Conservation (phyloP, 148 eudicot genomes). For the Nyssa sinensis region DNA sequence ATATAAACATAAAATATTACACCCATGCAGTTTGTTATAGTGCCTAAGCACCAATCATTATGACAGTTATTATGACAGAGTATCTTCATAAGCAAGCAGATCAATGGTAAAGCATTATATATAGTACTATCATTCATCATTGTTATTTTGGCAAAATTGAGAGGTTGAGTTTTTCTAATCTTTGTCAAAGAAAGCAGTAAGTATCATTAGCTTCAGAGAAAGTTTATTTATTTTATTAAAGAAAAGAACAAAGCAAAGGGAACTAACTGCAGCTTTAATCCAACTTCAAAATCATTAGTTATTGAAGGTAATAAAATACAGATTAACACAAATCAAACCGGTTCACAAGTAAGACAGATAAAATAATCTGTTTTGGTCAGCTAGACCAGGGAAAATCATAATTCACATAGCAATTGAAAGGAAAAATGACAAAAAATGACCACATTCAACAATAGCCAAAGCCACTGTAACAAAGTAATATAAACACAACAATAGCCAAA, state of each 20-base stretch:
- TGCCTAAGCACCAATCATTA: not conserved
- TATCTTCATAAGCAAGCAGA: not conserved
- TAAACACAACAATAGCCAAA: too few species aligned
- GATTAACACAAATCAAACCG: too few species aligned
- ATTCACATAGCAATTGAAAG: too few species aligned
- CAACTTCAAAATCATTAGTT: not conserved
- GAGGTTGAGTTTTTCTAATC: not conserved
- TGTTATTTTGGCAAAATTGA: not conserved
- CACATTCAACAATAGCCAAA: too few species aligned
- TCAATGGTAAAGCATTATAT: too few species aligned
- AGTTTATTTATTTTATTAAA: not conserved
- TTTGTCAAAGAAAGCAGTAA: not conserved
- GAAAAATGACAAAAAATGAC: too few species aligned
- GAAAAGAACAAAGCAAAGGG: not conserved
- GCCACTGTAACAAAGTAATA: too few species aligned
- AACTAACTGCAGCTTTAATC: conserved; percentile 5
- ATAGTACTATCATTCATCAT: not conserved
- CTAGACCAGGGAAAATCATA: too few species aligned
- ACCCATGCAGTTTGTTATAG: not conserved
- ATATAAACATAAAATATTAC: too few species aligned
- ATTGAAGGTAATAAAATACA: too few species aligned
- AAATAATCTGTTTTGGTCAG: too few species aligned
- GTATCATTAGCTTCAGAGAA: not conserved
- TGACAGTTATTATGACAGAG: not conserved
- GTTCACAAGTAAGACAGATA: too few species aligned